phyloP scores from a whole-genome alignment of 2,329 filamentous ascomycete genomes.

The Neopestalotiopsis sp. region DNA sequence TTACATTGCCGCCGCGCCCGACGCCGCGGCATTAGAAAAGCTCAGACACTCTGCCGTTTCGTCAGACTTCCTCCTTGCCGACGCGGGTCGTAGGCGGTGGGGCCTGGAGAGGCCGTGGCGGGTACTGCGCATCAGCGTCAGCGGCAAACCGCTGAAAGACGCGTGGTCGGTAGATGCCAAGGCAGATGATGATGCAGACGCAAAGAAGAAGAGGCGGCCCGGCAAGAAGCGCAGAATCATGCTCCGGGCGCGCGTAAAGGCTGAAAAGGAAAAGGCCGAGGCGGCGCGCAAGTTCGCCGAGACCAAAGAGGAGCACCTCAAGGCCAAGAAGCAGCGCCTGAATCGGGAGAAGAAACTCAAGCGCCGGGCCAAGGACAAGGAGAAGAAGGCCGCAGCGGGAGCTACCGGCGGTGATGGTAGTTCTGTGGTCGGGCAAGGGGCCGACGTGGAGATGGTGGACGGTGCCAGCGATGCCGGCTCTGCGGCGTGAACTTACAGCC shows the following conservation, averaged over 20 bases:
- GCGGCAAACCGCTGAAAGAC: conserved; percentile 27
- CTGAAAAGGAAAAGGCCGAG: conserved; percentile 45
- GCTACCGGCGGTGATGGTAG: not conserved
- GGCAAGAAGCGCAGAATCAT: conserved; percentile 65
- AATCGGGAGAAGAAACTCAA: conserved; percentile 66
- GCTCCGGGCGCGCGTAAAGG: conserved; percentile 50
- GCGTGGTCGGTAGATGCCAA: conserved; percentile 15
- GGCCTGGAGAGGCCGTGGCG: conserved; percentile 66
- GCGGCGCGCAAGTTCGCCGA: conserved; percentile 42
- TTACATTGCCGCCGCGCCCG: conserved; percentile 51
- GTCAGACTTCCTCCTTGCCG: conserved; percentile 53
- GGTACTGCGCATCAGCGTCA: conserved; percentile 50
- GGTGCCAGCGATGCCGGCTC: not conserved
- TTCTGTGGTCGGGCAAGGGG: not conserved
- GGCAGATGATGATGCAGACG: conserved; percentile 16
- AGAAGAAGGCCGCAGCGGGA: conserved; percentile 44
- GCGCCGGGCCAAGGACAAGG: conserved; percentile 61
- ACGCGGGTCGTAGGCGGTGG: conserved; percentile 54
- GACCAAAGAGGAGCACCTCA: conserved; percentile 60
- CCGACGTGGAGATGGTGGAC: not conserved
- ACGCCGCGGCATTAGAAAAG: conserved; percentile 40
- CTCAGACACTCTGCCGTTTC: conserved; percentile 55
- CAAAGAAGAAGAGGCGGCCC: conserved; percentile 45
- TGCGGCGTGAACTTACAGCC: not conserved
- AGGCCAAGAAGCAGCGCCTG: conserved; percentile 66